These are phyloP conservation scores for Hypoxylon sp. DNA, from an alignment of 2,329 filamentous ascomycete species.

Conservation along the genomic window DNA sequence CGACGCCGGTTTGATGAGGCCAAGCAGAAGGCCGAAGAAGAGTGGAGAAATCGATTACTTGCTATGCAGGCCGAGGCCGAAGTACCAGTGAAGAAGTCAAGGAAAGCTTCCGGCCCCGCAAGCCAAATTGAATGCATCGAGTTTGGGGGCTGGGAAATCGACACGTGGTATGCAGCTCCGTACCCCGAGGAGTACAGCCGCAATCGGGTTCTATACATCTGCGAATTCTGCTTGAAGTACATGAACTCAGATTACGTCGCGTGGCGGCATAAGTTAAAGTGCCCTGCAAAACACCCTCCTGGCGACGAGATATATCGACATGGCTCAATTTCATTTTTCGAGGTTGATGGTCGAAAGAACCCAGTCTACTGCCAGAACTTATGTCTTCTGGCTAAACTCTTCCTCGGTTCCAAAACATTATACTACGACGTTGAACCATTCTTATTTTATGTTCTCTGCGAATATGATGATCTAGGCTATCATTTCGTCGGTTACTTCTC, in stretches of 20 bases:
- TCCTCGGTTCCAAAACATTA: slow-evolving; percentile 97
- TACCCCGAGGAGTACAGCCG: slow-evolving; percentile 99
- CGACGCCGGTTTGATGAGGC: slow-evolving; percentile 90
- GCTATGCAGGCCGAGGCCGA: slow-evolving; percentile 75
- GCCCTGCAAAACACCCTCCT: slow-evolving; percentile 94
- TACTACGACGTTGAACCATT: slow-evolving; percentile 99
- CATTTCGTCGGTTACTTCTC: slow-evolving; percentile 99
- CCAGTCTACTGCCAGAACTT: slow-evolving; percentile 99
- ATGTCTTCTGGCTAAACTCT: slow-evolving; percentile 94
- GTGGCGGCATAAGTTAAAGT: slow-evolving; percentile 98
- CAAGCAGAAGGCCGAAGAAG: slow-evolving; percentile 90
- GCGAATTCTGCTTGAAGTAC: slow-evolving; percentile 99
- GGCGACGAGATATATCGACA: slow-evolving; percentile 98
- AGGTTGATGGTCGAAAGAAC: slow-evolving; percentile 96
- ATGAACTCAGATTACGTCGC: slow-evolving; percentile 99
- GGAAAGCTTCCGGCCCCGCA: slow-evolving; percentile 85
- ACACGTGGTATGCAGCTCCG: slow-evolving; percentile 98
- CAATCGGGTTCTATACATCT: slow-evolving; percentile 97
- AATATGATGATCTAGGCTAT: slow-evolving; percentile 91
- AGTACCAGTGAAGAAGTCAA: slow-evolving; percentile 73
- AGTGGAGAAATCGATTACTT: slow-evolving; percentile 80
- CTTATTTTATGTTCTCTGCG: slow-evolving; percentile 96
- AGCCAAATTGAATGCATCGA: slow-evolving; percentile 99
- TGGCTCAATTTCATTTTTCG: slow-evolving; percentile 92
- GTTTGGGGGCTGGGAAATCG: slow-evolving; percentile 97